A percentile compares a stretch with the other conserved stretches of the same genome.
These are phyloP conservation scores for Ogataea parapolymorpha DNA, from an alignment of 805 yeast species.

Conservation along the genomic window DNA sequence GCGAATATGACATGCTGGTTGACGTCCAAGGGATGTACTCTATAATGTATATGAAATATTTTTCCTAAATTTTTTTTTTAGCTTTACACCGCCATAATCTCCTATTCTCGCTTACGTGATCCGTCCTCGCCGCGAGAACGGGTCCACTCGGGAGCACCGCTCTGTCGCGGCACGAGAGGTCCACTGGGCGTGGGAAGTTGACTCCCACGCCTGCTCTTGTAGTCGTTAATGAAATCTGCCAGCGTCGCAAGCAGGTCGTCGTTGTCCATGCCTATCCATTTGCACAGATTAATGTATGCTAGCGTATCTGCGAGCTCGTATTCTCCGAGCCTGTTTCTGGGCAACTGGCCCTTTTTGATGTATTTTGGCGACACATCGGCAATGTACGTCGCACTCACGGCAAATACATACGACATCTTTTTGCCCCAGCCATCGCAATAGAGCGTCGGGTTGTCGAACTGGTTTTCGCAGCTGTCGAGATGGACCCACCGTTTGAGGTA, in stretches of 20 bases:
- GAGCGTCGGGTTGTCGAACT: conserved; percentile 75
- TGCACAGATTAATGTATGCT: conserved; percentile 34
- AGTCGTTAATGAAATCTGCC: conserved; percentile 36
- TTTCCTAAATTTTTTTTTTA: conserved; percentile 5
- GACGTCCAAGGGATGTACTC: background rate
- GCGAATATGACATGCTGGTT: conserved; percentile 9
- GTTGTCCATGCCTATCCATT: conserved; percentile 30
- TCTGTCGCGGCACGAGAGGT: conserved; percentile 54
- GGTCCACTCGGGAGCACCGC: conserved; percentile 79
- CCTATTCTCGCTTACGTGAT: background rate
- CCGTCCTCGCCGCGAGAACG: conserved; percentile 78
- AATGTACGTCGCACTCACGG: conserved; percentile 57
- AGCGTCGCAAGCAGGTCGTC: conserved; percentile 37
- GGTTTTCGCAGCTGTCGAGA: conserved; percentile 82
- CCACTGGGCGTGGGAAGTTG: background rate
- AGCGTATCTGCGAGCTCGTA: conserved; percentile 35
- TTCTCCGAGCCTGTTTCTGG: conserved; percentile 46
- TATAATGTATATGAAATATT: conserved; percentile 5
- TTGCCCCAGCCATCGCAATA: conserved; percentile 91
- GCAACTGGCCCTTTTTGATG: conserved; percentile 43
- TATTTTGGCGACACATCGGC: conserved; percentile 71
- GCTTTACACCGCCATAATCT: background rate
- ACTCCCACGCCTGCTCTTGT: conserved; percentile 27
- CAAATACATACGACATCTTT: conserved; percentile 84
- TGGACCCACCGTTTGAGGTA: conserved; percentile 74